A percentile compares a stretch with the other conserved stretches of the same genome.
These are phyloP conservation scores for Calonectria hawksworthii DNA, from an alignment of 2,329 filamentous ascomycete genomes.

Conservation along the genomic window DNA sequence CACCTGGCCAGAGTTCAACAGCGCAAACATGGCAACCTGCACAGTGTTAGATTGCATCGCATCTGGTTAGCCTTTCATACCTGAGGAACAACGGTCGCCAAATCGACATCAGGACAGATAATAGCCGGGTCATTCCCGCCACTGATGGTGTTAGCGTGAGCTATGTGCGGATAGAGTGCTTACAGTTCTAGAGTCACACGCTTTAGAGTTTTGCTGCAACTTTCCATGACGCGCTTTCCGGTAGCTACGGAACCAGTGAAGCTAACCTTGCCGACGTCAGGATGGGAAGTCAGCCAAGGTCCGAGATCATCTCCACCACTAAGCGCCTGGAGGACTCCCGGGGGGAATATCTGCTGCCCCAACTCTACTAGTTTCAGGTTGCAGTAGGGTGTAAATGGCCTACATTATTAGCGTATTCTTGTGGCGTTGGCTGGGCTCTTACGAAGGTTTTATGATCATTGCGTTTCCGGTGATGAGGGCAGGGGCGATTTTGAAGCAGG, in stretches of 20 bases:
- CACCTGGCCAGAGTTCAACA: conserved; percentile 53
- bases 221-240: conserved; percentile 70
- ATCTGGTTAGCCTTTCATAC: background rate
- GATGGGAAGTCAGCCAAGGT: conserved; percentile 68
- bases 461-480: background rate
- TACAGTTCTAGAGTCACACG: background rate
- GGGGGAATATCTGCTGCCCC: conserved; percentile 67
- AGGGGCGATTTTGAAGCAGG: background rate
- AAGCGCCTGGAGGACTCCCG: conserved; percentile 71
- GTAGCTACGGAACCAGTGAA: conserved; percentile 73
- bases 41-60: background rate
- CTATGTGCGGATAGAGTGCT: background rate
- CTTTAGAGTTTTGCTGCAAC: background rate
- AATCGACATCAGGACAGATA: background rate
- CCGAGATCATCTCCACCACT: conserved; percentile 73
- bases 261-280: conserved; percentile 70
- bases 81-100: background rate
- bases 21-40: background rate
- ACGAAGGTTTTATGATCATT: background rate
- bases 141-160: background rate
- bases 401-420: background rate
- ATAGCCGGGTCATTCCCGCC: background rate
- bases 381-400: conserved; percentile 65
- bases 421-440: background rate
- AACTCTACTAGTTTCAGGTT: conserved; percentile 70